Conservation (phyloP, 768 basidiomycete species). For the Mycena haematopus region DNA sequence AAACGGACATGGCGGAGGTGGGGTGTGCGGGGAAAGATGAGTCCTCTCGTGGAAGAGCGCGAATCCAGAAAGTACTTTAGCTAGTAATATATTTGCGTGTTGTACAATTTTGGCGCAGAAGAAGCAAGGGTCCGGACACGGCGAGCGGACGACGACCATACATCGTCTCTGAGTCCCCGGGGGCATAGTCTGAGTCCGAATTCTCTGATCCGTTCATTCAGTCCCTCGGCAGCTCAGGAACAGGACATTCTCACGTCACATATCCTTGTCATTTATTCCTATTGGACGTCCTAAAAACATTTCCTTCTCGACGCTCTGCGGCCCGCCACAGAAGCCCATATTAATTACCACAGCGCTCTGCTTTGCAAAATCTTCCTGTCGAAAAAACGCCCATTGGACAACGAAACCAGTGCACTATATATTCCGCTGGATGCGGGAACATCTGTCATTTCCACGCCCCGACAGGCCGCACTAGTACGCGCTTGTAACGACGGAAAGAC, state of each 20-base stretch:
- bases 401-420: too few relatives aligned
- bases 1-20: conserved; percentile 17
- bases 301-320: background rate
- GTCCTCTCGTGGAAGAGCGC: conserved; percentile 14
- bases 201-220: conserved; percentile 3
- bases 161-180: background rate
- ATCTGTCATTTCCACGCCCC: background rate
- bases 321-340: background rate
- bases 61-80: conserved; percentile 18
- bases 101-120: conserved; percentile 2
- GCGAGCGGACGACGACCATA: background rate
- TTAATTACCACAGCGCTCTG: background rate
- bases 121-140: background rate
- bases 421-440: background rate
- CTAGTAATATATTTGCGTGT: conserved; percentile 21
- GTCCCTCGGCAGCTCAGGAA: conserved; percentile 3
- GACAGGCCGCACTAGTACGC: conserved; percentile 1
- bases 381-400: too few relatives aligned
- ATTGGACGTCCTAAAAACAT: background rate
- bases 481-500: conserved; percentile 5
- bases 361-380: conserved; percentile 5
- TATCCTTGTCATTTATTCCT: conserved; percentile 5
- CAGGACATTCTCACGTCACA: background rate
- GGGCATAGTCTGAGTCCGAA: conserved; percentile 4
- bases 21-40: background rate